Evolutionary conservation across 1,284 basidiomycete genomes (phyloP).

Genomic region (Microbotryum scabiosae): DNA sequence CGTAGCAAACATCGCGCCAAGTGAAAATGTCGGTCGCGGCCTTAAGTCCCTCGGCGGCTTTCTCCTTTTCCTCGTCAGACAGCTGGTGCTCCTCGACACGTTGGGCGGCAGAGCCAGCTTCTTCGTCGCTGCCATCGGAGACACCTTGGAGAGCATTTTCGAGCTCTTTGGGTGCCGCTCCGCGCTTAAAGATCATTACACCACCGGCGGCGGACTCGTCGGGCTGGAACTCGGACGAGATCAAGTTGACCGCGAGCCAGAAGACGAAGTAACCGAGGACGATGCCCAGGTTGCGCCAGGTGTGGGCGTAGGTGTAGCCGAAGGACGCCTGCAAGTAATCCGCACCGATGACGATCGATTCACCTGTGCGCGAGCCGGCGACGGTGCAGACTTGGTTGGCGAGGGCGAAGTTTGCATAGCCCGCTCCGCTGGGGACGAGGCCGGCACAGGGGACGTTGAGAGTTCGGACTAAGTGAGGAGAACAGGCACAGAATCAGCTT

Average conservation of each 20-base stretch:
- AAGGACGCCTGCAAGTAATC: conserved; percentile 50
- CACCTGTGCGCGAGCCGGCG: conserved; percentile 8
- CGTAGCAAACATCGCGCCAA: conserved; percentile 43
- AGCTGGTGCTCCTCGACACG: background rate
- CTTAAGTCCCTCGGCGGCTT: conserved; percentile 27
- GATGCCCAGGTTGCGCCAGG: conserved; percentile 50
- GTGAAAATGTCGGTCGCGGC: conserved; percentile 43
- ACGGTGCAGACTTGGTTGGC: conserved; percentile 28
- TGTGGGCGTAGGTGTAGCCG: conserved; percentile 54
- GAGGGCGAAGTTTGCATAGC: conserved; percentile 32
- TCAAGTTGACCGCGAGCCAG: conserved; percentile 50
- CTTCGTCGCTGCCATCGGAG: conserved; percentile 3
- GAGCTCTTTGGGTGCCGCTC: conserved; percentile 23
- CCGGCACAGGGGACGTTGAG: conserved; percentile 26
- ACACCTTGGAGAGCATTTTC: conserved; percentile 20
- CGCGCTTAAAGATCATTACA: conserved; percentile 28
- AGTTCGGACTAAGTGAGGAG: conserved; percentile 14
- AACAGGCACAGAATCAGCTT: conserved; percentile 29
- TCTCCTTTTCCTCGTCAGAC: conserved; percentile 17
- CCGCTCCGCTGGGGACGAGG: conserved; percentile 41
- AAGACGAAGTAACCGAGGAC: conserved; percentile 44
- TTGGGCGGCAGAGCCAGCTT: background rate
- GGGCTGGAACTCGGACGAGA: conserved; percentile 35
- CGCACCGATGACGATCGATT: conserved; percentile 44
- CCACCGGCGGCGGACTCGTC: conserved; percentile 25